Percentiles rank a stretch among this genome's conserved stretches.
Evolutionary conservation across 305 asterid genomes (phyloP).

Genomic region (Fraxinus ornus): DNA sequence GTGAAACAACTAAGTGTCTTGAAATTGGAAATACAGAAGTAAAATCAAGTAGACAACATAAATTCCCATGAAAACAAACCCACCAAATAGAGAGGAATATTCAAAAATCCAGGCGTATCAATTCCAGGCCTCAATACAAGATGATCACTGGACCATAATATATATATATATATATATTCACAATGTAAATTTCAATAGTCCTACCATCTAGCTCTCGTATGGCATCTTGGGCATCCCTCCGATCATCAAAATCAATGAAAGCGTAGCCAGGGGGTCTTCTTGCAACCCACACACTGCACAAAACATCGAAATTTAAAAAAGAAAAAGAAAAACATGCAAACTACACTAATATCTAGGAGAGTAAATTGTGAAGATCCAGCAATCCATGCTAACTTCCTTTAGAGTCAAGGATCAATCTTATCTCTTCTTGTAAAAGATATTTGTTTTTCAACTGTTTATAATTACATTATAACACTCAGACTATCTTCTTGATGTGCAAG

Average conservation of each 20-base stretch:
- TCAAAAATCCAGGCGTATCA: no score
- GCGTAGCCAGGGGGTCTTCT: slow-evolving; percentile 98
- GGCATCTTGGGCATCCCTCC: slow-evolving; percentile 97
- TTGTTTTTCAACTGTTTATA: neutral
- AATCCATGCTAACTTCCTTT: neutral
- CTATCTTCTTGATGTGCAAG: neutral
- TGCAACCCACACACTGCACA: slow-evolving; percentile 96
- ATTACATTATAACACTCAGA: neutral
- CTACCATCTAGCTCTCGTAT: slow-evolving; percentile 80
- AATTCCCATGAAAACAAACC: neutral
- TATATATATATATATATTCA: neutral
- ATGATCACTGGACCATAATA: neutral
- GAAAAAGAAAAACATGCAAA: neutral
- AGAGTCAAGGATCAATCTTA: neutral
- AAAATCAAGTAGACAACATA: neutral
- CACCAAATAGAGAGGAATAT: neutral
- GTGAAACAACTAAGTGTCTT: neutral
- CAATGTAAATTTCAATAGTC: neutral
- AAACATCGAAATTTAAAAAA: neutral
- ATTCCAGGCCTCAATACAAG: neutral
- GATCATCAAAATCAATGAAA: slow-evolving; percentile 88
- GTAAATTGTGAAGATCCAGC: neutral
- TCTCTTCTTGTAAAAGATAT: neutral
- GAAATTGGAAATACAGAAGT: neutral
- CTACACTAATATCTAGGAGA: neutral